Conservation (phyloP, 2,329 filamentous ascomycete genomes). For the Aureobasidium sp. region DNA sequence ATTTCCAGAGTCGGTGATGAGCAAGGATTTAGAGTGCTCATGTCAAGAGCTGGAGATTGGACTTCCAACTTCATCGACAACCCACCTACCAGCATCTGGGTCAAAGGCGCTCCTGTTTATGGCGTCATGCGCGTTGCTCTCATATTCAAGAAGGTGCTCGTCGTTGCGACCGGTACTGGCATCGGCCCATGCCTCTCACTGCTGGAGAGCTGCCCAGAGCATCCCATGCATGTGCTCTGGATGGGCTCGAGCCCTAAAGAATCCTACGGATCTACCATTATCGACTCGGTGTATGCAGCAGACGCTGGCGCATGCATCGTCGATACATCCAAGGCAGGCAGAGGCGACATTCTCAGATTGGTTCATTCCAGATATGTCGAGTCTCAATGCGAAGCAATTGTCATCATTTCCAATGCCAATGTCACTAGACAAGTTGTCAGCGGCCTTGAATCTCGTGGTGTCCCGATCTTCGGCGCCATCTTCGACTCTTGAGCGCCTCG, state of each 20-base stretch:
- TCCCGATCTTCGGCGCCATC: conserved; percentile 66
- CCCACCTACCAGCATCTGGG: conserved; percentile 58
- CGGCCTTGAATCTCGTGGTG: conserved; percentile 57
- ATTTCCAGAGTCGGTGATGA: conserved; percentile 52
- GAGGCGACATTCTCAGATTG: conserved; percentile 54
- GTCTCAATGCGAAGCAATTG: conserved; percentile 57
- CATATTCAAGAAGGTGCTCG: conserved; percentile 57
- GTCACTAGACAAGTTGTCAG: conserved; percentile 64
- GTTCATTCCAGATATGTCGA: conserved; percentile 45
- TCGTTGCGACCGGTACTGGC: conserved; percentile 66
- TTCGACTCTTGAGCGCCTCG: conserved; percentile 53
- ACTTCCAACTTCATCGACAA: conserved; percentile 56
- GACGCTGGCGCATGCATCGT: conserved; percentile 60
- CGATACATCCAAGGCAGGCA: conserved; percentile 55
- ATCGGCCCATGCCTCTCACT: conserved; percentile 63
- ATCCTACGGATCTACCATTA: conserved; percentile 55
- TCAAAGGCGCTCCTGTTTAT: conserved; percentile 59
- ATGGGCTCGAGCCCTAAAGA: conserved; percentile 54
- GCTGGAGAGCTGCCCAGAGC: conserved; percentile 43
- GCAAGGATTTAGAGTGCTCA: conserved; percentile 58
- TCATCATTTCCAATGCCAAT: conserved; percentile 63
- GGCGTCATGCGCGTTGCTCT: conserved; percentile 62
- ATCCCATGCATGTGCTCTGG: conserved; percentile 60
- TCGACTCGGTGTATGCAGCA: conserved; percentile 49
- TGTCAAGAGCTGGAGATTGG: conserved; percentile 72